These are phyloP conservation scores for Sporothrix protearum DNA, from an alignment of 2,329 filamentous ascomycete genomes.

Conservation along the genomic window DNA sequence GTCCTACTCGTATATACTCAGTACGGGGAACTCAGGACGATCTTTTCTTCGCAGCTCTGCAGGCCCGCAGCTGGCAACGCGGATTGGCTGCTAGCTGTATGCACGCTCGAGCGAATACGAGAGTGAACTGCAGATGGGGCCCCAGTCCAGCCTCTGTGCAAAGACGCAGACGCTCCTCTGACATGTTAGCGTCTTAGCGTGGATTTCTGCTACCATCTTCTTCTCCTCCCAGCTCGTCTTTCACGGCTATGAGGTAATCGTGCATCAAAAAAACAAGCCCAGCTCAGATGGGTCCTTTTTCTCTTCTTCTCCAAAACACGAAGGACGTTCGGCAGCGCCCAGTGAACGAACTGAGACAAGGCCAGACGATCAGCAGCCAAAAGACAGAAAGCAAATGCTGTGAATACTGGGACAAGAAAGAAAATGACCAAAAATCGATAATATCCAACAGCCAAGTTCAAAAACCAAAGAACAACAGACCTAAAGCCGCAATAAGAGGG, in stretches of 20 bases:
- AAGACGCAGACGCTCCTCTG: not conserved
- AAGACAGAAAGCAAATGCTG: not conserved
- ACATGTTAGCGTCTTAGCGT: not conserved
- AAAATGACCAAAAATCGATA: not conserved
- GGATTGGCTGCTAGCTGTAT: conserved; percentile 22
- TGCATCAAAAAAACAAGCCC: conserved; percentile 3
- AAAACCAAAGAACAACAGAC: not conserved
- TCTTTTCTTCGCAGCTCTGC: not conserved
- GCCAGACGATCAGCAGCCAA: not conserved
- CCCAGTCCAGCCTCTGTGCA: not conserved
- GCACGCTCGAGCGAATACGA: conserved; percentile 23
- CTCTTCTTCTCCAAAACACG: not conserved
- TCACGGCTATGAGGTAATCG: conserved; percentile 21
- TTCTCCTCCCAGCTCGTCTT: not conserved
- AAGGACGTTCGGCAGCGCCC: not conserved
- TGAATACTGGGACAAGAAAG: not conserved
- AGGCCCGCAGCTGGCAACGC: conserved; percentile 5
- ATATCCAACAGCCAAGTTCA: not conserved
- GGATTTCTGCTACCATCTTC: not conserved
- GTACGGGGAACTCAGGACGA: too few relatives aligned
- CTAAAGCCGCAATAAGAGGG: not conserved
- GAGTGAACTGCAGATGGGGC: not conserved
- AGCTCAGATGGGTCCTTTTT: not conserved
- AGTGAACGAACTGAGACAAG: not conserved
- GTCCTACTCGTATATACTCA: too few relatives aligned